A percentile compares a stretch with the other conserved stretches of the same genome.
Evolutionary conservation across 768 basidiomycete species (phyloP).

Genomic region (Cubamyces sp.): DNA sequence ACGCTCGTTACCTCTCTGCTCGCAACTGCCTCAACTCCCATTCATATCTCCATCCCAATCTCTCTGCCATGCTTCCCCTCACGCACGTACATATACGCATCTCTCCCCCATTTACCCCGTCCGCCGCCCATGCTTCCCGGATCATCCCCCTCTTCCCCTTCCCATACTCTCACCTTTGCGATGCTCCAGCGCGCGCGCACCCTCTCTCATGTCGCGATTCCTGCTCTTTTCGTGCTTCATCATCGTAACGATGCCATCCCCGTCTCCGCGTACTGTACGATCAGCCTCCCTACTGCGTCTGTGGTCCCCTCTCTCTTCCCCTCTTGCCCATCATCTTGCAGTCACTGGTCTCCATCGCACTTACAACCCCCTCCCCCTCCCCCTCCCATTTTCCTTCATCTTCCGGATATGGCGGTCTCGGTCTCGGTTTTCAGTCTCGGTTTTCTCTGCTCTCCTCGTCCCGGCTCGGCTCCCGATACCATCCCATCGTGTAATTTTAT

Average conservation of each 20-base stretch:
- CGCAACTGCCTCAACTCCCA: no score
- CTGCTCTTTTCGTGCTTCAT: neutral
- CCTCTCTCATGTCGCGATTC: no score
- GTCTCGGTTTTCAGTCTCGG: neutral
- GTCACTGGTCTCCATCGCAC: neutral
- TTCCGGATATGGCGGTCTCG: neutral
- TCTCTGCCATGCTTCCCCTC: neutral
- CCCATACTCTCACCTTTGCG: no score
- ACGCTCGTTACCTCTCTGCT: neutral
- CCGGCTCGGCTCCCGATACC: conserved; percentile 10
- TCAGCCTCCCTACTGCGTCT: neutral
- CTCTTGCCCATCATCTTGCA: neutral
- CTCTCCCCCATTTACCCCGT: neutral
- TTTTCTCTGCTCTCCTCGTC: neutral
- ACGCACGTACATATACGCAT: conserved; percentile 20
- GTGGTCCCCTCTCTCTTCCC: no score
- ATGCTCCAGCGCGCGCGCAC: no score
- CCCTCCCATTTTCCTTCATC: neutral
- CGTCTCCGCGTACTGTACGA: conserved; percentile 3
- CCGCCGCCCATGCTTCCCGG: neutral
- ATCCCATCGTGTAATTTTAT: conserved; percentile 14
- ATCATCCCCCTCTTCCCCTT: no score
- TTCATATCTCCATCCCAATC: neutral
- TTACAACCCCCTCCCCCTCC: neutral
- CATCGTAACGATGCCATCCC: neutral